Evolutionary conservation across 139 green algal species (phyloP).

Genomic region (Chlorella ohadii): DNA sequence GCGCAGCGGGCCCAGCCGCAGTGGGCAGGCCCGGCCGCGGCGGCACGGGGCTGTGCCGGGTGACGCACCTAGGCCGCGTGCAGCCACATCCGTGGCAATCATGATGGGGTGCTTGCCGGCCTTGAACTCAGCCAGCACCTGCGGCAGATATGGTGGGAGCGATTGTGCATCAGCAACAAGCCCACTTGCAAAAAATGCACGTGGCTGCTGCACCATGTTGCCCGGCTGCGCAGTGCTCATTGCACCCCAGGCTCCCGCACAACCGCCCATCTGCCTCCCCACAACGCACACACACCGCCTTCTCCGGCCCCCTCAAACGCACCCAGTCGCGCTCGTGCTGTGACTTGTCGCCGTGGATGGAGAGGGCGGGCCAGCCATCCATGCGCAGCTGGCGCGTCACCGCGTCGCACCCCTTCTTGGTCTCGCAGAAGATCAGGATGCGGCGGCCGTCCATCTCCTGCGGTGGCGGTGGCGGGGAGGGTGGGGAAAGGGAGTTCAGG

Average conservation of each 20-base stretch:
- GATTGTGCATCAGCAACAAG: too few species aligned
- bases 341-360: conserved; percentile 95
- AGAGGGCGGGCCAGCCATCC: conserved; percentile 87
- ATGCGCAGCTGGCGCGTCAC: conserved; percentile 86
- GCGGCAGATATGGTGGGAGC: too few species aligned
- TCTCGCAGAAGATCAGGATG: conserved; percentile 91
- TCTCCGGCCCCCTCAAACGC: too few species aligned
- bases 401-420: conserved; percentile 91
- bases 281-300: too few species aligned
- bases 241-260: too few species aligned
- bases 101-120: conserved; percentile 86
- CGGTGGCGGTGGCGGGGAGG: not conserved
- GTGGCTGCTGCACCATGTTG: too few species aligned
- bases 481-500: not conserved
- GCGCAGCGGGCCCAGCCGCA: too few species aligned
- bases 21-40: too few species aligned
- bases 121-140: conserved; percentile 90
- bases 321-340: conserved; percentile 95
- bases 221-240: too few species aligned
- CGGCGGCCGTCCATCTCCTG: conserved; percentile 83
- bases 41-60: too few species aligned
- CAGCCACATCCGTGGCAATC: conserved; percentile 95
- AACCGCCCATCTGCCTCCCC: too few species aligned
- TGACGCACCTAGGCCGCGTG: conserved; percentile 84
- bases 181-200: too few species aligned